Evolutionary conservation across 495 filamentous ascomycete genomes (phyloP), one percentile per base, ranked within the genome.

Genomic region (Hyaloscypha hepaticicola): DNA sequence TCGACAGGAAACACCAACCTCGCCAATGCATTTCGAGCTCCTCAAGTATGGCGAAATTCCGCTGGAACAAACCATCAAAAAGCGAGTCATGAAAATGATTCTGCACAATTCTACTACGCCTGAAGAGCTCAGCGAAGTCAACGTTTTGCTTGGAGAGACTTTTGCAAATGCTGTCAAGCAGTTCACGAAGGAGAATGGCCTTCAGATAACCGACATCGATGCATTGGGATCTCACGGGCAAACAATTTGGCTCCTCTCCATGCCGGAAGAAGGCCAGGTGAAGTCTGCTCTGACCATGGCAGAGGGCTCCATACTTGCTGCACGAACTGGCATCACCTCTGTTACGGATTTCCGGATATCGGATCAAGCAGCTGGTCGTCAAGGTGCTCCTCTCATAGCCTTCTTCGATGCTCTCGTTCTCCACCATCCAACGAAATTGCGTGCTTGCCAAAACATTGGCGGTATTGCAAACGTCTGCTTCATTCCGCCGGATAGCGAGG

Each of bases 381-480:
- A 81, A 72, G 79, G 79, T 26, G 78, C 78, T 8, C 78, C 79
- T n/a, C 73, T 80, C 25, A 77, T 81, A 66, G 79, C 78, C 31
- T 78, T 81, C 66, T 77, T 80, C 61, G 81, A 85, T 58, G 78
- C 79, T 1, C 69, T 85, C 9, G 64, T 86, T 16, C 74, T 85
- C 25, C 81, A 83, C 55, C 82, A 86, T 59, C 83, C 82, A 7
- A 83, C 78, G 14, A 85, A 84, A 69, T 65, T 81, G 3, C 80
- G 82, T 52, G 79, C 78, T 11, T 85, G 82, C 67, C 83, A 86
- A 72, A 87, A 87, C 68, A 85, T 85, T 64, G 82, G 83, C 60
- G 82, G 83, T 8, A 85, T 86, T 48, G 82, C 79, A 41, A 86
- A 86, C 66, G 80, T 86, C 27, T 85, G 81, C 73, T 85, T 86